A percentile compares a stretch with the other conserved stretches of the same genome.
Evolutionary conservation across 306 rosid species (phyloP).

Genomic region (Alnus rubra): DNA sequence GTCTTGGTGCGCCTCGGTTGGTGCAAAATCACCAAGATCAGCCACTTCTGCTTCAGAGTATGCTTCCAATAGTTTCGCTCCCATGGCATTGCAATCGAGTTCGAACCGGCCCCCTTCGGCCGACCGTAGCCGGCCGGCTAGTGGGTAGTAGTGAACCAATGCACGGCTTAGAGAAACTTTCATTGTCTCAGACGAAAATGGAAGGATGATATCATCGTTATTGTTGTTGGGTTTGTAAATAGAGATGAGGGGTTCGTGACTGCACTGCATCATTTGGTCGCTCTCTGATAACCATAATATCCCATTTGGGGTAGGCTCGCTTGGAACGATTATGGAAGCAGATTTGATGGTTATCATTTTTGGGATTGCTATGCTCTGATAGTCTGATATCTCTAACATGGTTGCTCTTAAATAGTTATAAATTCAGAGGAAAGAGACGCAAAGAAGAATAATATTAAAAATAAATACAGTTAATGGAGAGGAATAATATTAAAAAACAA

Average conservation of each 20-base stretch:
- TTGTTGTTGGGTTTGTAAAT: conserved; percentile 22
- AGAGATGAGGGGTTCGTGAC: neutral
- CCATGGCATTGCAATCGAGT: conserved; percentile 21
- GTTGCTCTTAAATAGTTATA: too few relatives aligned
- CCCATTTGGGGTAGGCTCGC: conserved; percentile 12
- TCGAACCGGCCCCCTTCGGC: neutral
- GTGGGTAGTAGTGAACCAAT: conserved; percentile 28
- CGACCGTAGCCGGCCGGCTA: conserved; percentile 23
- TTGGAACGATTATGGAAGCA: neutral
- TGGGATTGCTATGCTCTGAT: neutral
- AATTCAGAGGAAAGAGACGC: too few relatives aligned
- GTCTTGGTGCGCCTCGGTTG: neutral
- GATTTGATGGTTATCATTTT: conserved; percentile 15
- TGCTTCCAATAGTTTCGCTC: conserved; percentile 20
- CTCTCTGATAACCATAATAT: neutral
- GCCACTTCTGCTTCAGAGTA: neutral
- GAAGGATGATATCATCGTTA: neutral
- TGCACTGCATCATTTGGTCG: neutral
- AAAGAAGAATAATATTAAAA: too few relatives aligned
- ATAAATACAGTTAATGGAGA: too few relatives aligned
- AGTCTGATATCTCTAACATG: too few relatives aligned
- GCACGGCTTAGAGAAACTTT: conserved; percentile 16
- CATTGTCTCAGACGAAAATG: neutral
- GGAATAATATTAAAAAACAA: too few relatives aligned
- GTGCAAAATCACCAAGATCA: conserved; percentile 30